Conservation (phyloP, 225 moss, liverwort and hornwort genomes). For the Bryum argenteum region DNA sequence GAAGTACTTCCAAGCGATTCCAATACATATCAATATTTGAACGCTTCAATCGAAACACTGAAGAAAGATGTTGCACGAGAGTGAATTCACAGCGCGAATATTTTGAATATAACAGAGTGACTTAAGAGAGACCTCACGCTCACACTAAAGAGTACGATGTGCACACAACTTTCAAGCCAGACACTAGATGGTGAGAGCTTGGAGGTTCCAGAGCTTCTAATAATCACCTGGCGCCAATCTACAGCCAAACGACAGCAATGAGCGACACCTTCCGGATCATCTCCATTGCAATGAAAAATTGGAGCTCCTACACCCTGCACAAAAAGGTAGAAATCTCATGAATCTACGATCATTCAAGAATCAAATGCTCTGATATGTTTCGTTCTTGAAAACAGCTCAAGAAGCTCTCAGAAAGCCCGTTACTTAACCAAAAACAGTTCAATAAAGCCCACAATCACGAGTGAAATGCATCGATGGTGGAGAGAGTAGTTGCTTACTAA, state of each 20-base stretch:
- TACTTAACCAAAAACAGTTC: constrained; percentile 10
- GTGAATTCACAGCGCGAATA: constrained; percentile 1
- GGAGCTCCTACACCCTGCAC: constrained; percentile 66
- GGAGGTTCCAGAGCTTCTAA: constrained; percentile 2
- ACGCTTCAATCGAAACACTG: neutral
- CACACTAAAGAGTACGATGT: constrained; percentile 6
- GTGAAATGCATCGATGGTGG: neutral
- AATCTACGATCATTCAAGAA: constrained; percentile 2
- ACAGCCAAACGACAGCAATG: constrained; percentile 67
- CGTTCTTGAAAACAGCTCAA: constrained; percentile 1
- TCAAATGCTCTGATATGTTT: neutral
- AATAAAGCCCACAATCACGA: constrained; percentile 1
- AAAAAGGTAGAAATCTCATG: constrained; percentile 17
- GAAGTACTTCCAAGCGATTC: constrained; percentile 23
- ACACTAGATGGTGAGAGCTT: constrained; percentile 16
- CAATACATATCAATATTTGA: neutral
- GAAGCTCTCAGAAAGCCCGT: constrained; percentile 4
- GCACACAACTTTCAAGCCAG: constrained; percentile 7
- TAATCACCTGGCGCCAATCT: constrained; percentile 62
- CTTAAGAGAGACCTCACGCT: constrained; percentile 3
- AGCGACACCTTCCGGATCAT: constrained; percentile 68
- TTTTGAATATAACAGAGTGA: constrained; percentile 9
- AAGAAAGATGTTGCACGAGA: neutral
- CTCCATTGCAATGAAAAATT: constrained; percentile 73
- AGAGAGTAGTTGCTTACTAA: neutral